These are phyloP conservation scores for Aspergillus niger DNA, from an alignment of 2,329 filamentous ascomycete genomes.

Conservation along the genomic window DNA sequence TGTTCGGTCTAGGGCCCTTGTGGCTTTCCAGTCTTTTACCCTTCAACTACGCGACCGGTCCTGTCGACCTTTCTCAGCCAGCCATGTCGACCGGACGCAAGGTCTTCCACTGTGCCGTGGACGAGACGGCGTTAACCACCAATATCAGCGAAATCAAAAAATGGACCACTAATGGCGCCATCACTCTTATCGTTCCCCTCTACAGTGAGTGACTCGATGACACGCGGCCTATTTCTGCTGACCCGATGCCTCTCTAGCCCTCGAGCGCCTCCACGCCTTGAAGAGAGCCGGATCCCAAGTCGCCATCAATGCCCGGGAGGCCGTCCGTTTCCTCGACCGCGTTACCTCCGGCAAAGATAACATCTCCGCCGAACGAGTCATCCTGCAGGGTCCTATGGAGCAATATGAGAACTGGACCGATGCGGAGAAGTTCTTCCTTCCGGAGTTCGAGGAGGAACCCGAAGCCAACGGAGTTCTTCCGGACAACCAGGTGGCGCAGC, in stretches of 20 bases:
- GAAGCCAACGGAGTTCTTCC: constrained; percentile 26
- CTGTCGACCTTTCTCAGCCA: constrained; percentile 24
- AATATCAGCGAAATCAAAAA: constrained; percentile 57
- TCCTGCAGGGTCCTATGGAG: constrained; percentile 53
- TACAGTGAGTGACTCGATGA: constrained; percentile 46
- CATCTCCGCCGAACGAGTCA: constrained; percentile 45
- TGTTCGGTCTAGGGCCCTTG: constrained; percentile 32
- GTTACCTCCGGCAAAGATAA: constrained; percentile 51
- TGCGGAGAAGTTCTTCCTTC: constrained; percentile 49
- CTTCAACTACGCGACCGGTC: constrained; percentile 22
- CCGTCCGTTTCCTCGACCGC: constrained; percentile 55
- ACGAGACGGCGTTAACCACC: constrained; percentile 55
- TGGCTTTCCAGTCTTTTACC: constrained; percentile 17
- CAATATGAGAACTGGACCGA: constrained; percentile 51
- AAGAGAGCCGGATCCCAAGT: constrained; percentile 49
- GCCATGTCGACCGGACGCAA: constrained; percentile 47
- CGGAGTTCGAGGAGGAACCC: constrained; percentile 46
- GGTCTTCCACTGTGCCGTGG: constrained; percentile 55
- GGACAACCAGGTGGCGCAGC: constrained; percentile 20
- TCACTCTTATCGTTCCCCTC: constrained; percentile 54
- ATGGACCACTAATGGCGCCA: constrained; percentile 52
- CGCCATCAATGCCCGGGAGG: constrained; percentile 54
- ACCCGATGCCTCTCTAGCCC: constrained; percentile 35
- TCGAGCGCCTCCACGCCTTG: constrained; percentile 49
- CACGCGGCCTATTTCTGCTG: constrained; percentile 3